phyloP scores from a whole-genome alignment of 148 eudicot genomes.

The Persicaria maculosa region DNA sequence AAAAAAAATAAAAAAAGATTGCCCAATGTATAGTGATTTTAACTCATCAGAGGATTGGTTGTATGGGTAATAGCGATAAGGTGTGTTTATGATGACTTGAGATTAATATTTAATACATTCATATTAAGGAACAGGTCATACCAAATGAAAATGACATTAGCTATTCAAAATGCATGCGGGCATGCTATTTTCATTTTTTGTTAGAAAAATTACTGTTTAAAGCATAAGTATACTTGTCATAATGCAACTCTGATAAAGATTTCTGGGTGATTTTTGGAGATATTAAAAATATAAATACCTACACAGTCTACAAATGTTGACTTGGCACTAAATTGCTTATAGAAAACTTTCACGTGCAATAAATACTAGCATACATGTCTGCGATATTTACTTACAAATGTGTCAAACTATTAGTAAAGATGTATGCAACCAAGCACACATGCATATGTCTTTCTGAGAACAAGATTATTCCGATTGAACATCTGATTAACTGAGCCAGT shows the following conservation, averaged over 20 bases:
- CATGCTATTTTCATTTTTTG: neutral
- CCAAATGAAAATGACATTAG: neutral
- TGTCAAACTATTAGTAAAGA: neutral
- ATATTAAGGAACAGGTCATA: neutral
- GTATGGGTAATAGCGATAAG: neutral
- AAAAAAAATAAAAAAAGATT: neutral
- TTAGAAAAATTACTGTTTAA: neutral
- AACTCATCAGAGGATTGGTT: neutral
- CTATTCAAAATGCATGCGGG: neutral
- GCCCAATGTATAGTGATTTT: neutral
- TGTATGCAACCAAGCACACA: neutral
- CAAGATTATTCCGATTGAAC: too few species aligned
- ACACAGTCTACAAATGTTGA: neutral
- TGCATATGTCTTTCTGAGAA: too few species aligned
- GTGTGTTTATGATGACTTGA: neutral
- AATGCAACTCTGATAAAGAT: neutral
- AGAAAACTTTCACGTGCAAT: too few species aligned
- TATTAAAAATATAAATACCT: neutral
- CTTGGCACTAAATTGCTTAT: too few species aligned
- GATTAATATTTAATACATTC: neutral
- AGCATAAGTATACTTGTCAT: neutral
- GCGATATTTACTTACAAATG: neutral
- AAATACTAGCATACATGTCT: neutral
- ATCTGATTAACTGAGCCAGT: too few species aligned
- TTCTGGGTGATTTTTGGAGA: neutral